Evolutionary conservation across 2,329 filamentous ascomycete species (phyloP), one percentile per base, ranked within the genome.

Genomic region (Monosporascus sp.): DNA sequence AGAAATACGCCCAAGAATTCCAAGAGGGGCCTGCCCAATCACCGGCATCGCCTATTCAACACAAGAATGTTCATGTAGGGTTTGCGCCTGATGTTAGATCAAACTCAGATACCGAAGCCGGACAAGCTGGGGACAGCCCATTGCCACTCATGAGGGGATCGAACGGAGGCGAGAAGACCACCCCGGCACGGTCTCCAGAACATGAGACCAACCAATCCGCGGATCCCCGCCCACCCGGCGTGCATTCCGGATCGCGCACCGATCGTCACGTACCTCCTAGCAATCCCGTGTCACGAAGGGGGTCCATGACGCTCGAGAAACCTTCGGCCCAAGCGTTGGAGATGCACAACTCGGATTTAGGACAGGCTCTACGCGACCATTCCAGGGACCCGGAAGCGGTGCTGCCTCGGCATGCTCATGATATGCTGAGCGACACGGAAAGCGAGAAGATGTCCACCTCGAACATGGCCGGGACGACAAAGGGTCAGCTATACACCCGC

Each of bases 401-500:
- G 25, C 27, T 37, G 14, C 41, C 50, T 22, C 46, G 53, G 22
- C 27, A 22, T 25, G 24, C 38, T 5, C 38, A 58, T 1, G 56
- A 54, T n/a, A 36, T 46, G 20, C 55, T 70, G 5, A 56, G 67
- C 11, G 68, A 71, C 36, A 64, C 72, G 1, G 77, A 77, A 50
- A 72, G 66, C 39, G 77, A 79, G 57, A 72, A 69, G 39, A 62
- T 75, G 4, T 69, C 72, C 3, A 63, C 70, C 5, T 70, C 71
- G 1, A 69, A 67, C 47, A 54, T 74, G 6, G 64, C 57, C 4
- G 57, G 56, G 0, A 66, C 67, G 3, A 72, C 70, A 1, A 58
- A 44, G n/a, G 66, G 70, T 3, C 64, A 75, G 49, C 66, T 72
- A 3, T 96, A 96, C 70, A 96, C 90, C 0, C 81, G 85, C 52